Evolutionary conservation across 2,329 filamentous ascomycete species (phyloP), one percentile per base, ranked within the genome.

Genomic region (Ilyonectria robusta): DNA sequence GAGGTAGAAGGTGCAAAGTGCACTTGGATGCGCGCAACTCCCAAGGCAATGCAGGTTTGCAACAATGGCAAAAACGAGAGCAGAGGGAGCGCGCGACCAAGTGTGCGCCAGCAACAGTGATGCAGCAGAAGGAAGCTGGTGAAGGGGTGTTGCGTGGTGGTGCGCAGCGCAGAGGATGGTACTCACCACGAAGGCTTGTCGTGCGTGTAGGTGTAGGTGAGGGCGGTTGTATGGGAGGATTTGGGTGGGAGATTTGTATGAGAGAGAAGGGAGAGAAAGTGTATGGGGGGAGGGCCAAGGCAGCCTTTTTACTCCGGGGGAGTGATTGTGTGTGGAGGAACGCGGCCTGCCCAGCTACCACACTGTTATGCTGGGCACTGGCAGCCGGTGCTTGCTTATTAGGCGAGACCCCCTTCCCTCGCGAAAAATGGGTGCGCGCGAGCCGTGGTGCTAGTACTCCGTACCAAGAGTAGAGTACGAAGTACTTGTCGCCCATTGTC

Each of bases 221-320:
- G 80, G 79, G 72, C 71, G 73, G 77, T 82, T 86, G 84, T 86
- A 84, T 85, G 84, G 81, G 83, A 84, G 78, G 80, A 80, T 84
- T 87, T 86, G 79, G 82, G 81, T 86, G 85, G 82, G 83, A 84
- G 82, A 83, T 85, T 87, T 89, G 87, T 88, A 88, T 89, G 87
- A 87, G 83, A 85, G 82, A 85, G 85, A 86, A 84, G 85, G 83
- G 79, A 81, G 81, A 83, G 82, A 75, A 83, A 84, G 83, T 85
- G 85, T 86, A 86, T 84, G 85, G 84, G 85, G 84, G 83, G 82
- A 76, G 79, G 81, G 81, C 82, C 82, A 82, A 82, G 82, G 83
- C 83, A 83, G 84, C 86, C 86, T 89, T 90, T 89, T 89, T 88
- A 89, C 87, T 88, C 86, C 87, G 87, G 84, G 85, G 81, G 85